These are phyloP conservation scores for Mayamaea pseudoterrestris DNA, from an alignment of 108 stramenopile species.

Conservation along the genomic window DNA sequence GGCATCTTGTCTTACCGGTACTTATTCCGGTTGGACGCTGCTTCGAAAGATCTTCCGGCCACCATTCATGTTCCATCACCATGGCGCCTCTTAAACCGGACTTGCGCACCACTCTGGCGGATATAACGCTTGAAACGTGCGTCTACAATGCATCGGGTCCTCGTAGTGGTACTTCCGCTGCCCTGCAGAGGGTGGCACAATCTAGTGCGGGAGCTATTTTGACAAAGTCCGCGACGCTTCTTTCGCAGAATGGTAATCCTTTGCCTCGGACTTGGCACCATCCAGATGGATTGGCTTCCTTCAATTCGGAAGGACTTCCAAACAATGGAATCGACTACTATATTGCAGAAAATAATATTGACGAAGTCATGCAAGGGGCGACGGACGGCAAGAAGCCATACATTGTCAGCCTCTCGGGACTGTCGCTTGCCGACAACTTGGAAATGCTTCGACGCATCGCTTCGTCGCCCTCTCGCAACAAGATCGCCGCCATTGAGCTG, in stretches of 20 bases:
- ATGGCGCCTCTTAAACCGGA: too few relatives aligned
- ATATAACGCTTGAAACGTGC: slow-evolving; percentile 49
- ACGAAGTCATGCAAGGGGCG: slow-evolving; percentile 36
- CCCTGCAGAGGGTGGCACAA: slow-evolving; percentile 68
- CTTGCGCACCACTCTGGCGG: slow-evolving; percentile 46
- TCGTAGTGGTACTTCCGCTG: slow-evolving; percentile 67
- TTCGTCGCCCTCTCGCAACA: slow-evolving; percentile 12
- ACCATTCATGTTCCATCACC: too few relatives aligned
- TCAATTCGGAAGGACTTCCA: slow-evolving; percentile 89
- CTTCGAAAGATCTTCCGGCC: too few relatives aligned
- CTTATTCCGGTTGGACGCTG: too few relatives aligned
- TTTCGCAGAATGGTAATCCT: slow-evolving; percentile 67
- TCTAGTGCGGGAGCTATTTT: slow-evolving; percentile 63
- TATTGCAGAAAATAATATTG: slow-evolving; percentile 50
- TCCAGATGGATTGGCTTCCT: slow-evolving; percentile 27
- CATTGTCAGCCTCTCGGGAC: slow-evolving; percentile 81
- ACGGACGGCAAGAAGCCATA: slow-evolving; percentile 54
- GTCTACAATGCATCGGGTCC: slow-evolving; percentile 91
- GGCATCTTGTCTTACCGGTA: too few relatives aligned
- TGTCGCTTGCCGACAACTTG: slow-evolving; percentile 71
- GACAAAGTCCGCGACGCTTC: slow-evolving; percentile 74
- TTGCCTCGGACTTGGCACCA: slow-evolving; percentile 53
- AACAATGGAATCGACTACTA: slow-evolving; percentile 89
- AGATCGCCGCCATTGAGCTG: slow-evolving; percentile 67
- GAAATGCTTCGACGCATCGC: slow-evolving; percentile 62